A percentile compares a stretch with the other conserved stretches of the same genome.
phyloP scores from a whole-genome alignment of 2,329 filamentous ascomycete genomes.

The Ophiostoma quercus region DNA sequence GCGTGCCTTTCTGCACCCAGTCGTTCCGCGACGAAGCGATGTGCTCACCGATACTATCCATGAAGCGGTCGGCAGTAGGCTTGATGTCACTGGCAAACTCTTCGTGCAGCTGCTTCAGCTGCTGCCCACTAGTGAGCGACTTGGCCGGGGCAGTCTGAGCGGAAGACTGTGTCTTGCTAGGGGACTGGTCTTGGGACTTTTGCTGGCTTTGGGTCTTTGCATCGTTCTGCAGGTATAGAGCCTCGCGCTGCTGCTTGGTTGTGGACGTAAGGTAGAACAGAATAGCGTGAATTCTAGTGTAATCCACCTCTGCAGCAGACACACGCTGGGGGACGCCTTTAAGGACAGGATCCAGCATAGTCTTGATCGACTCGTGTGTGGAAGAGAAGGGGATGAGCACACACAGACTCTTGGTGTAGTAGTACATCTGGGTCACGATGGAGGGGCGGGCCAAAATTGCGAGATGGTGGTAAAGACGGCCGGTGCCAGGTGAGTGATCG shows the following conservation, averaged over 20 bases:
- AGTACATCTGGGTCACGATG: constrained; percentile 64
- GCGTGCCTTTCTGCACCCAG: constrained; percentile 51
- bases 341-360: constrained; percentile 59
- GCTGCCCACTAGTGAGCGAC: not conserved
- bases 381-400: constrained; percentile 62
- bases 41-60: constrained; percentile 50
- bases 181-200: not conserved
- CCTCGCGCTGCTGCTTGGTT: not conserved
- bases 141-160: not conserved
- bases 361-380: constrained; percentile 65
- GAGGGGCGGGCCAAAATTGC: constrained; percentile 71
- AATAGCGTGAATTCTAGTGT: constrained; percentile 59
- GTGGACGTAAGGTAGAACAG: constrained; percentile 45
- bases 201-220: not conserved
- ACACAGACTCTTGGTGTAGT: constrained; percentile 65
- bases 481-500: constrained; percentile 67
- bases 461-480: constrained; percentile 81
- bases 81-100: not conserved
- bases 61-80: constrained; percentile 44
- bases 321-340: constrained; percentile 29
- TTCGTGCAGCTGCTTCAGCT: not conserved
- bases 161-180: not conserved
- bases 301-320: constrained; percentile 50
- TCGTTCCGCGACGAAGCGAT: constrained; percentile 48
- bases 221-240: not conserved